These are phyloP conservation scores for Fusarium penzigii DNA, from an alignment of 2,329 filamentous ascomycete species.

Conservation along the genomic window DNA sequence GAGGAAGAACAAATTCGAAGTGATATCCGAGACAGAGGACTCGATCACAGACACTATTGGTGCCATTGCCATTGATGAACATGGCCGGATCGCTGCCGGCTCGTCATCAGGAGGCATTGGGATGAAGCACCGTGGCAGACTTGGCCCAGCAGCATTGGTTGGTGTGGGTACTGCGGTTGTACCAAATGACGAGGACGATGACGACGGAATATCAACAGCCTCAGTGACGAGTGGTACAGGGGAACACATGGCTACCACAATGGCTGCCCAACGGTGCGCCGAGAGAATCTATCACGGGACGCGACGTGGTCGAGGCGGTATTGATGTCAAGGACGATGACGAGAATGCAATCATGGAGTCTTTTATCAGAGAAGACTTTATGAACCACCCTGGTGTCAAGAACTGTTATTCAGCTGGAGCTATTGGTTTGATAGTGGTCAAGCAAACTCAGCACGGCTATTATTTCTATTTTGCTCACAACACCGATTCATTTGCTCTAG, in stretches of 20 bases:
- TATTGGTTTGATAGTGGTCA: slow-evolving; percentile 88
- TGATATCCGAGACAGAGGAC: slow-evolving; percentile 49
- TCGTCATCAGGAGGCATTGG: slow-evolving; percentile 97
- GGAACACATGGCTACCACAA: slow-evolving; percentile 95
- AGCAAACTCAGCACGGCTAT: slow-evolving; percentile 74
- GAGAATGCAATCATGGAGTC: slow-evolving; percentile 73
- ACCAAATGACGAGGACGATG: slow-evolving; percentile 71
- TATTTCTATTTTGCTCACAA: slow-evolving; percentile 96
- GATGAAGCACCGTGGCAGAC: slow-evolving; percentile 92
- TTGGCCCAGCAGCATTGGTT: slow-evolving; percentile 90
- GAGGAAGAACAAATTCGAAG: slow-evolving; percentile 22
- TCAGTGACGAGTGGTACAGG: slow-evolving; percentile 92
- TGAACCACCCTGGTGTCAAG: slow-evolving; percentile 83
- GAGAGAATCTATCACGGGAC: slow-evolving; percentile 77
- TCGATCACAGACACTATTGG: slow-evolving; percentile 90
- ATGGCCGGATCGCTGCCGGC: slow-evolving; percentile 86
- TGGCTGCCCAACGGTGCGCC: slow-evolving; percentile 85
- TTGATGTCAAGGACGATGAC: slow-evolving; percentile 67
- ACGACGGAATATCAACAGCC: slow-evolving; percentile 70
- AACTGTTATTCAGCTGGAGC: slow-evolving; percentile 80
- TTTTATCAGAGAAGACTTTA: slow-evolving; percentile 88
- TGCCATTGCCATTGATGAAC: slow-evolving; percentile 86
- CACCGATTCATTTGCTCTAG: slow-evolving; percentile 83
- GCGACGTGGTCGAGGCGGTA: slow-evolving; percentile 60
- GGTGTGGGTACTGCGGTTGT: slow-evolving; percentile 89